Evolutionary conservation across 768 basidiomycete species (phyloP).

Genomic region (Boletus patriciae): DNA sequence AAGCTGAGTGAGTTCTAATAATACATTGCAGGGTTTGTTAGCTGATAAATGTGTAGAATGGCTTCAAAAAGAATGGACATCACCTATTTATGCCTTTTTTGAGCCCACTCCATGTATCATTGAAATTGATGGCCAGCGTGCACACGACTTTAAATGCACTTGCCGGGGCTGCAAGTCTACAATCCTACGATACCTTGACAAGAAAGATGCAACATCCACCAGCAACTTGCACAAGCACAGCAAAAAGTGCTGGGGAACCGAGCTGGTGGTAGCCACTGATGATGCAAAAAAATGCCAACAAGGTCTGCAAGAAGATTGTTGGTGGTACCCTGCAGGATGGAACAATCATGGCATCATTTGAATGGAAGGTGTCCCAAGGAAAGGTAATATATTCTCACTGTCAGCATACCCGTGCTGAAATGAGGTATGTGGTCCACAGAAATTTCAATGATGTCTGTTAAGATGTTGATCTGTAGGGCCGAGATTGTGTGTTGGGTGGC

Average conservation of each 20-base stretch:
- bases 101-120: conserved; percentile 20
- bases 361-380: neutral
- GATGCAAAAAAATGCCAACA: conserved; percentile 10
- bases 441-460: too few relatives aligned
- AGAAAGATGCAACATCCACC: conserved; percentile 29
- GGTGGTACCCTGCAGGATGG: neutral
- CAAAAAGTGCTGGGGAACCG: conserved; percentile 35
- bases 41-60: too few relatives aligned
- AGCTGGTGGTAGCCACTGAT: conserved; percentile 11
- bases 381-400: neutral
- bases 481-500: too few relatives aligned
- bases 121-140: conserved; percentile 18
- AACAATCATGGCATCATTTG: neutral
- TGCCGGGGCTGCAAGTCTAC: conserved; percentile 19
- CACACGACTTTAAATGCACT: conserved; percentile 32
- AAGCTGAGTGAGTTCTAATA: too few relatives aligned
- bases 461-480: too few relatives aligned
- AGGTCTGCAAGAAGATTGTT: neutral
- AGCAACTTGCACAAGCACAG: conserved; percentile 33
- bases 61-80: conserved; percentile 32
- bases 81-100: conserved; percentile 39
- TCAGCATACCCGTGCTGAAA: neutral
- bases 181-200: conserved; percentile 26
- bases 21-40: too few relatives aligned
- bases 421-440: too few relatives aligned